phyloP scores from a whole-genome alignment of 176 grass and related monocot species.

The Lolium multiflorum region DNA sequence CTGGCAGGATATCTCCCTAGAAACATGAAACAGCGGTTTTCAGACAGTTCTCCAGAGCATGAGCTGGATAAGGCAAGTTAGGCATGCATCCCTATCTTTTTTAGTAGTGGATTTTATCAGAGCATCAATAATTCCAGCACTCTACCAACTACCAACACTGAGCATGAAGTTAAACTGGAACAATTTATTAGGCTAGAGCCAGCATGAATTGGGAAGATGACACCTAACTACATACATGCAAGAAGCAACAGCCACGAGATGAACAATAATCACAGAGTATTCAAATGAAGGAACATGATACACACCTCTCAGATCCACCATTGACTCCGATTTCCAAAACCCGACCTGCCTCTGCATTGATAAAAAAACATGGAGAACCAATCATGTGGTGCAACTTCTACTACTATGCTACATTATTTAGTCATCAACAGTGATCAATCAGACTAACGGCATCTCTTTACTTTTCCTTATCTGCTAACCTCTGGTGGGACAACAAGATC shows the following conservation, averaged over 20 bases:
- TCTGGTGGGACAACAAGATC: slow-evolving; percentile 52
- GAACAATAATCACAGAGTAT: not conserved
- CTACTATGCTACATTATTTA: slow-evolving; percentile 6
- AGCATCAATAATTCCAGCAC: slow-evolving; percentile 34
- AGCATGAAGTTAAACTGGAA: not conserved
- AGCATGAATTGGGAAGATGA: slow-evolving; percentile 36
- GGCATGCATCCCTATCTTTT: slow-evolving; percentile 29
- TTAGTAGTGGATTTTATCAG: slow-evolving; percentile 42
- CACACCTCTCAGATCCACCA: slow-evolving; percentile 47
- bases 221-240: slow-evolving; percentile 20
- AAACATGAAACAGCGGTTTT: slow-evolving; percentile 33
- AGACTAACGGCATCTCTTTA: not conserved
- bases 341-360: slow-evolving; percentile 52
- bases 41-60: not conserved
- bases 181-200: slow-evolving; percentile 23
- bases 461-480: slow-evolving; percentile 26
- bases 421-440: not conserved
- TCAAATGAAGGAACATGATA: slow-evolving; percentile 19
- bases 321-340: slow-evolving; percentile 66
- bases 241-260: not conserved
- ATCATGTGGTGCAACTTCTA: slow-evolving; percentile 10
- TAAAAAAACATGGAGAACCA: slow-evolving; percentile 4
- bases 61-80: slow-evolving; percentile 43
- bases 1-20: not conserved
- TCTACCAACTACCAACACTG: slow-evolving; percentile 39